Conservation (phyloP, 495 filamentous ascomycete genomes). For the Aspergillus cavernicola region DNA sequence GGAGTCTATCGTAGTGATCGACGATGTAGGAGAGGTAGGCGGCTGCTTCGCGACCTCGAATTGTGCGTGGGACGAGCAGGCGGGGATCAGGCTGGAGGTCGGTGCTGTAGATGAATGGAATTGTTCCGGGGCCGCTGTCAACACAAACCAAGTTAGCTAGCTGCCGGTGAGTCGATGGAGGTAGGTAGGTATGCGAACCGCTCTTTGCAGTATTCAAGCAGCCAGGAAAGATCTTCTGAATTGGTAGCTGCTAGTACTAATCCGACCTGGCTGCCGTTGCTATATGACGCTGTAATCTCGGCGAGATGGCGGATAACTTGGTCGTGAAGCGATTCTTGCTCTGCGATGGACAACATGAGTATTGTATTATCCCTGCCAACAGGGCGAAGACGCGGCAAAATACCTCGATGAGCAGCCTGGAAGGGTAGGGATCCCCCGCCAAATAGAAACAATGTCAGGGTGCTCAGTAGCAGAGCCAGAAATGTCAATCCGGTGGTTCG, state of each 20-base stretch:
- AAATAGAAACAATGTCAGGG: conserved; percentile 14
- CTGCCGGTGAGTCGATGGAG: neutral
- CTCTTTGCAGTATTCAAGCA: conserved; percentile 23
- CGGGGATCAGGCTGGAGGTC: conserved; percentile 27
- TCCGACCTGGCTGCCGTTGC: conserved; percentile 16
- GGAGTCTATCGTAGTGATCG: conserved; percentile 36
- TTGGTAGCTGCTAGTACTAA: conserved; percentile 27
- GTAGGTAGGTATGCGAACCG: conserved; percentile 15
- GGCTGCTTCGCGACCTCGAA: conserved; percentile 36
- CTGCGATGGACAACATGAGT: neutral
- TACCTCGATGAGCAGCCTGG: neutral
- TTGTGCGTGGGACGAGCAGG: conserved; percentile 29
- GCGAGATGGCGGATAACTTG: conserved; percentile 15
- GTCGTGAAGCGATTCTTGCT: conserved; percentile 12
- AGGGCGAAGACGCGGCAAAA: neutral
- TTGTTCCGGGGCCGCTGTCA: conserved; percentile 18
- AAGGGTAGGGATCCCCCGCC: neutral
- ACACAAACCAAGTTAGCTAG: neutral
- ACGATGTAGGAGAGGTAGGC: conserved; percentile 41
- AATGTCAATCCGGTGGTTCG: conserved; percentile 14
- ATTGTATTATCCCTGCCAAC: neutral
- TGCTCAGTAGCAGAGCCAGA: conserved; percentile 17
- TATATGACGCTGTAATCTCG: conserved; percentile 17
- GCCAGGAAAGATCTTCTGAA: conserved; percentile 26
- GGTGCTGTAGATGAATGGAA: conserved; percentile 38